Conservation (phyloP, 345 rosid genomes). For the Carallia brachiata region DNA sequence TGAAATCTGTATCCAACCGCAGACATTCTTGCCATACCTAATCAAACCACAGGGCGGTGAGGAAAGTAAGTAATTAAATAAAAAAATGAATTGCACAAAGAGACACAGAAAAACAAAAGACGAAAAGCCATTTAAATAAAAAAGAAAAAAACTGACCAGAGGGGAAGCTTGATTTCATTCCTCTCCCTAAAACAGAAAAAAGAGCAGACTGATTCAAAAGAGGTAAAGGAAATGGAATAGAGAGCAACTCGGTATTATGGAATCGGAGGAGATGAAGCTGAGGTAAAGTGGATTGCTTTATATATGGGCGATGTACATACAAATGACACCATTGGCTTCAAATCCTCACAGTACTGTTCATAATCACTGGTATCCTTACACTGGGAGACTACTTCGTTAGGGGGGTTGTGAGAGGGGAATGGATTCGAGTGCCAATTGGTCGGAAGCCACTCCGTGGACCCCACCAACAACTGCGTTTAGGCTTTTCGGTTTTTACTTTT, state of each 20-base stretch:
- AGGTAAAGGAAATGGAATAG: too few relatives aligned
- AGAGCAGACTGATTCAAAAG: background rate
- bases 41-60: too few relatives aligned
- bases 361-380: too few relatives aligned
- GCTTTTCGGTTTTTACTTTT: too few relatives aligned
- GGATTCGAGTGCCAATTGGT: too few relatives aligned
- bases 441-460: too few relatives aligned
- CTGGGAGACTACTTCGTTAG: too few relatives aligned
- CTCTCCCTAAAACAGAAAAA: conserved; percentile 21
- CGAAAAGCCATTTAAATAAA: background rate
- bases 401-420: too few relatives aligned
- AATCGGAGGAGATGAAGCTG: background rate
- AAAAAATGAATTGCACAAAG: background rate
- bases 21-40: background rate
- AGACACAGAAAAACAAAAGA: background rate
- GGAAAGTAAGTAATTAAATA: background rate
- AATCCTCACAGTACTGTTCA: too few relatives aligned
- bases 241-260: background rate
- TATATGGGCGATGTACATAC: too few relatives aligned
- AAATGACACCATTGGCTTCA: too few relatives aligned
- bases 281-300: background rate
- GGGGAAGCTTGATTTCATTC: conserved; percentile 14
- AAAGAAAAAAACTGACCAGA: background rate
- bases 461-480: too few relatives aligned
- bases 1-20: conserved; percentile 31